Conservation (phyloP, 108 stramenopile genomes). For the Cyclostephanos invisitatus region DNA sequence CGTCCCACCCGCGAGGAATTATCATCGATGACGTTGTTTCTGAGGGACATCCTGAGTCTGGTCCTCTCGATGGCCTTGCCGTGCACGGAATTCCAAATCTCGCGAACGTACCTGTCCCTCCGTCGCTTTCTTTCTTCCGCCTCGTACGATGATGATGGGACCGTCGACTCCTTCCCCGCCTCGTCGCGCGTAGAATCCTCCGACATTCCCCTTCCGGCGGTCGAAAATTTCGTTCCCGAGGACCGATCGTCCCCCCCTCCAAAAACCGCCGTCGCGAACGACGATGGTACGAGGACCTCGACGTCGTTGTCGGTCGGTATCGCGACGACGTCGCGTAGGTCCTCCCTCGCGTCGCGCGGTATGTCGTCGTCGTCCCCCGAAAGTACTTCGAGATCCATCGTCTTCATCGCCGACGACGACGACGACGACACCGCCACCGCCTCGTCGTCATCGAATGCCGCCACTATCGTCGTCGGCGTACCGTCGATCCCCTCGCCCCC, state of each 20-base stretch:
- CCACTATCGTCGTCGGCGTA: neutral
- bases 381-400: neutral
- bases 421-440: neutral
- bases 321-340: neutral
- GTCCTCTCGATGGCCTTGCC: constrained; percentile 29
- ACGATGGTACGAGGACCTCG: too few relatives aligned
- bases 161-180: too few relatives aligned
- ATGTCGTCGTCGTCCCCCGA: neutral
- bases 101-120: constrained; percentile 19
- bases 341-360: neutral
- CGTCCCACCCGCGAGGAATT: neutral
- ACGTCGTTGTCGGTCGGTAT: neutral
- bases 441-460: neutral
- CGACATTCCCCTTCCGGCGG: too few relatives aligned
- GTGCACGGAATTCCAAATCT: constrained; percentile 30
- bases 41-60: constrained; percentile 19
- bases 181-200: constrained; percentile 8
- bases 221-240: too few relatives aligned
- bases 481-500: too few relatives aligned
- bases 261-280: neutral
- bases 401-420: neutral
- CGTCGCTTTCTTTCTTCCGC: constrained; percentile 2
- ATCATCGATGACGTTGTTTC: neutral
- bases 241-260: too few relatives aligned
- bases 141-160: constrained; percentile 5